Conservation (phyloP, 2,329 filamentous ascomycete species). For the Phyllosticta citrichinensis region DNA sequence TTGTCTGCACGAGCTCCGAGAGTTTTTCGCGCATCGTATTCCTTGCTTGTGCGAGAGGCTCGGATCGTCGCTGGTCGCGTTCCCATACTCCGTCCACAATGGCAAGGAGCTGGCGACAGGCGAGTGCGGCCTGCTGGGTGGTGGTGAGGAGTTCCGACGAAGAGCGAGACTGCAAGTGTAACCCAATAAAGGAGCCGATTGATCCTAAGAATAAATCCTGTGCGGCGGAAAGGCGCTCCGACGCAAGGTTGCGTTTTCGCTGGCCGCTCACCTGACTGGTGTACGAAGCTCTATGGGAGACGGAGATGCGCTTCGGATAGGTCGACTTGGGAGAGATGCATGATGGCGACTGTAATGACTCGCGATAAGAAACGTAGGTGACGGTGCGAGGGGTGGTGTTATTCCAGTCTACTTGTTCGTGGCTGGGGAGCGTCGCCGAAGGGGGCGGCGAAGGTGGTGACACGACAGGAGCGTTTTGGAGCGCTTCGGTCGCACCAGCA, state of each 20-base stretch:
- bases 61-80: constrained; percentile 60
- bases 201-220: constrained; percentile 87
- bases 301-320: constrained; percentile 36
- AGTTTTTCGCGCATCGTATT: constrained; percentile 71
- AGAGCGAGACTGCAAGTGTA: constrained; percentile 88
- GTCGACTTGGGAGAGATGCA: constrained; percentile 5
- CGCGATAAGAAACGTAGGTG: background rate
- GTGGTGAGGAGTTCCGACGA: constrained; percentile 72
- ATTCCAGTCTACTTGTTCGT: background rate
- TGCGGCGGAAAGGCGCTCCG: constrained; percentile 65
- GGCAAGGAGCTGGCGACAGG: constrained; percentile 67
- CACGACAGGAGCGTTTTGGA: constrained; percentile 5
- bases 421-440: background rate
- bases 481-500: constrained; percentile 3
- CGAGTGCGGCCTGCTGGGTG: constrained; percentile 72
- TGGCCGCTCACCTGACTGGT: constrained; percentile 55
- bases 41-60: constrained; percentile 58
- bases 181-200: constrained; percentile 85
- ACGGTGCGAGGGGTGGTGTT: constrained; percentile 2
- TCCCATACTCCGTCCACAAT: constrained; percentile 76
- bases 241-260: constrained; percentile 65
- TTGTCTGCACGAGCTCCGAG: constrained; percentile 68
- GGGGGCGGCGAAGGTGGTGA: background rate
- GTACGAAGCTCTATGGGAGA: constrained; percentile 68
- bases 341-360: constrained; percentile 1